phyloP scores from a whole-genome alignment of 1,139 yeast genomes.

The Sugiyamaella castrensis region DNA sequence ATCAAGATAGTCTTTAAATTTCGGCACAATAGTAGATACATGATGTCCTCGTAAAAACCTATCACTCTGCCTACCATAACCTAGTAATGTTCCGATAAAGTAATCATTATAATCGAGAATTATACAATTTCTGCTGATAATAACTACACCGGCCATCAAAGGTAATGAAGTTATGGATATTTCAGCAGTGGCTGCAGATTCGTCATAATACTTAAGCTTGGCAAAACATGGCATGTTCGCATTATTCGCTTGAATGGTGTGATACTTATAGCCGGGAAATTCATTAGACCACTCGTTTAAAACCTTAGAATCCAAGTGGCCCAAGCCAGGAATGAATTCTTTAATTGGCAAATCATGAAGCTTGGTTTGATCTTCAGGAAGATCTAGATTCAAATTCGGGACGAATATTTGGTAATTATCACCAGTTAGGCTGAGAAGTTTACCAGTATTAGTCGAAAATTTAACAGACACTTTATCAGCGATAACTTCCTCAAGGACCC shows the following conservation, averaged over 20 bases:
- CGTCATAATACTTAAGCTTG: constrained; percentile 5
- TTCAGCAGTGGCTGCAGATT: constrained; percentile 8
- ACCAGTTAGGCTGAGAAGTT: constrained; percentile 27
- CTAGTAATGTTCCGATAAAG: constrained; percentile 75
- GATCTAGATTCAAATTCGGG: constrained; percentile 17
- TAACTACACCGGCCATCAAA: constrained; percentile 82
- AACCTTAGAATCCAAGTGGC: constrained; percentile 19
- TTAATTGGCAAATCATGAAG: constrained; percentile 6
- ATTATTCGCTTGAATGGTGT: constrained; percentile 6
- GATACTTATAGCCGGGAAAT: constrained; percentile 13
- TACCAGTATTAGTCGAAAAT: constrained; percentile 34
- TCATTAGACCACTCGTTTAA: constrained; percentile 11
- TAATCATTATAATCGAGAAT: constrained; percentile 73
- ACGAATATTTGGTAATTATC: constrained; percentile 21
- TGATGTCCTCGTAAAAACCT: constrained; percentile 46
- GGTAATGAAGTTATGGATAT: constrained; percentile 52
- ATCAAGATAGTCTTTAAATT: constrained; percentile 54
- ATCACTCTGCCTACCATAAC: constrained; percentile 41
- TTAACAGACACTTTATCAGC: constrained; percentile 72
- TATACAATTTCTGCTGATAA: constrained; percentile 52
- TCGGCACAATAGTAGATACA: constrained; percentile 62
- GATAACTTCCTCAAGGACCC: constrained; percentile 85
- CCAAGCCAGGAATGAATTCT: constrained; percentile 18
- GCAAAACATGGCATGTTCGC: constrained; percentile 15
- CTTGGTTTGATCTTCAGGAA: constrained; percentile 7